These are phyloP conservation scores for Metarhizium anisopliae DNA, from an alignment of 2,329 filamentous ascomycete species.

Conservation along the genomic window DNA sequence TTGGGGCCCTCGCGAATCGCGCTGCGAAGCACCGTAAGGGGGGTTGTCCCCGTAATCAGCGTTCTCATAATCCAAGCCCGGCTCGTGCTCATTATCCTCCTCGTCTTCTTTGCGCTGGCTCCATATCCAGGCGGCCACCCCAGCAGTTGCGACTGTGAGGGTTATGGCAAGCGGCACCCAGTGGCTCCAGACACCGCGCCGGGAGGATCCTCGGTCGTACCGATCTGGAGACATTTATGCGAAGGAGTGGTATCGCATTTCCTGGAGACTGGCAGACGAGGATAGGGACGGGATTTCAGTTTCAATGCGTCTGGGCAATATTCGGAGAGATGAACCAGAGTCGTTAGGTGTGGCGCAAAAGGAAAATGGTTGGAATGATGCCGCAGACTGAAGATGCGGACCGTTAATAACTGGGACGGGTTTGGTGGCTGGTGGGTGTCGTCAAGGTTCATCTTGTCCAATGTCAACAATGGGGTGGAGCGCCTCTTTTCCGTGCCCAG, in stretches of 20 bases:
- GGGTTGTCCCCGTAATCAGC: constrained; percentile 46
- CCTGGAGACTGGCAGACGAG: constrained; percentile 13
- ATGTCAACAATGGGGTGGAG: constrained; percentile 10
- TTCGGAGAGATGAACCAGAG: neutral
- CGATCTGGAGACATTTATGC: constrained; percentile 52
- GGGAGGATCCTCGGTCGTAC: constrained; percentile 44
- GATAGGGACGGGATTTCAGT: neutral
- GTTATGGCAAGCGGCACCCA: constrained; percentile 86
- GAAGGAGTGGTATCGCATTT: constrained; percentile 24
- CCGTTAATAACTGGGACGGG: neutral
- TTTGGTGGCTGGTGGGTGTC: constrained; percentile 4
- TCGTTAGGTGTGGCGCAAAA: neutral
- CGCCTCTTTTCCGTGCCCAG: constrained; percentile 4
- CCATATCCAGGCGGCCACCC: constrained; percentile 87
- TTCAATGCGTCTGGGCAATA: neutral
- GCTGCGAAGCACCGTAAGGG: constrained; percentile 35
- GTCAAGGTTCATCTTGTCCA: neutral
- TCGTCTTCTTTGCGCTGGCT: constrained; percentile 74
- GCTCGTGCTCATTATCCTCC: constrained; percentile 54
- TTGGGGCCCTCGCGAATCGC: constrained; percentile 20
- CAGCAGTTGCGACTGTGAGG: constrained; percentile 77
- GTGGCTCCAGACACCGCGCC: constrained; percentile 62
- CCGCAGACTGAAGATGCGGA: neutral
- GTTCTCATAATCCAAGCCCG: constrained; percentile 37
- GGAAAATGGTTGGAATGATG: neutral